These are phyloP conservation scores for Neoscytalidium dimidiatum DNA, from an alignment of 2,329 filamentous ascomycete species.

Conservation along the genomic window DNA sequence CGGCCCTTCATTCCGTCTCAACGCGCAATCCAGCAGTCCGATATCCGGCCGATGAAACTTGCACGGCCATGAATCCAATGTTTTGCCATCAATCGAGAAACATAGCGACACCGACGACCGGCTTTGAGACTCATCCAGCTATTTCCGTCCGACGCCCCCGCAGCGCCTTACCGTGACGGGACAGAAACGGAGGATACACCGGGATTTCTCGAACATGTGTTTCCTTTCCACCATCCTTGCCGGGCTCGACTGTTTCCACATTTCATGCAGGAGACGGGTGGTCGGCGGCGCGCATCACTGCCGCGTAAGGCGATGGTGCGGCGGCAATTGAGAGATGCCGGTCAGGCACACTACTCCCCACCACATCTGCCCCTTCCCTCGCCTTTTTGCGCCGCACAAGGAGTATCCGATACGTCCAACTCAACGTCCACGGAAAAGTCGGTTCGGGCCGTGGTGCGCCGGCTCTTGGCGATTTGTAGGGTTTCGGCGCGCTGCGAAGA, in stretches of 20 bases:
- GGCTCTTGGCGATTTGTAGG: background rate
- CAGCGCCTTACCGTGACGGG: background rate
- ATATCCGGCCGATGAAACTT: background rate
- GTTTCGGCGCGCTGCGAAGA: no score
- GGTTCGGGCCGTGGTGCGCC: background rate
- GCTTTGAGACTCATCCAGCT: background rate
- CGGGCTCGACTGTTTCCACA: background rate
- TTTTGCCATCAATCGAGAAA: background rate
- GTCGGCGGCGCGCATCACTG: background rate
- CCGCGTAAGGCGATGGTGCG: conserved; percentile 3
- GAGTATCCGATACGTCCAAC: conserved; percentile 20
- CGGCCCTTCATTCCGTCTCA: background rate
- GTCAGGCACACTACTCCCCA: background rate
- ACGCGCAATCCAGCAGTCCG: background rate
- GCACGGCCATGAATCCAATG: background rate
- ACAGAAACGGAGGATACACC: background rate
- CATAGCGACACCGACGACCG: background rate
- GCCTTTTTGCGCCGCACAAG: conserved; percentile 30
- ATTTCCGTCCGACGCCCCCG: background rate
- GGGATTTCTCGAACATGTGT: background rate
- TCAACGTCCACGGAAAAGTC: background rate
- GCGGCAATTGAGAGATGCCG: background rate
- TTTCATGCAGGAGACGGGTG: background rate
- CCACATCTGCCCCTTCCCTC: conserved; percentile 26
- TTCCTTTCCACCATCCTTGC: background rate